Conservation (phyloP, 2,329 filamentous ascomycete genomes). For the Ophiosphaerella narmari region DNA sequence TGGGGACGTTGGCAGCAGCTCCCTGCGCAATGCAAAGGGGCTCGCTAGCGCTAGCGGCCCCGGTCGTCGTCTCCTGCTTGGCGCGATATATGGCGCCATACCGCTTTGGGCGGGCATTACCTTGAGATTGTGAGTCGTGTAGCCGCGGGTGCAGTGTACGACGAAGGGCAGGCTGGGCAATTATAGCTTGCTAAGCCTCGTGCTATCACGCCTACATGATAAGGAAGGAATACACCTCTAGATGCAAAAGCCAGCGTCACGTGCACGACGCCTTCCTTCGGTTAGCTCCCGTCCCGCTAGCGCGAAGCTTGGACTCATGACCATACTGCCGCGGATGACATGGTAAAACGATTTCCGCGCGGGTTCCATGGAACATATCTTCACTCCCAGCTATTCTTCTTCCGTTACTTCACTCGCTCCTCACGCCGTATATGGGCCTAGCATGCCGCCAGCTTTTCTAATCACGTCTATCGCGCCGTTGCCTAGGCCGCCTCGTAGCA, state of each 20-base stretch:
- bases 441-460: conserved; percentile 22
- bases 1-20: conserved; percentile 46
- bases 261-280: conserved; percentile 8
- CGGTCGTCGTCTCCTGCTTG: conserved; percentile 39
- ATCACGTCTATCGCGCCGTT: conserved; percentile 16
- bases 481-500: conserved; percentile 13
- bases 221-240: not conserved
- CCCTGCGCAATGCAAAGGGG: conserved; percentile 48
- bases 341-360: conserved; percentile 1
- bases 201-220: too few species aligned
- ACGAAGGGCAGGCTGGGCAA: too few species aligned
- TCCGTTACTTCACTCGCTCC: conserved; percentile 14
- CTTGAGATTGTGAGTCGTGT: too few species aligned
- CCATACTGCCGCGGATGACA: conserved; percentile 15
- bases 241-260: conserved; percentile 2
- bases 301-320: conserved; percentile 14
- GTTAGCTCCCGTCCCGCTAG: conserved; percentile 24
- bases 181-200: too few species aligned
- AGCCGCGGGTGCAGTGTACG: too few species aligned
- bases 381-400: conserved; percentile 6
- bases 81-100: conserved; percentile 31
- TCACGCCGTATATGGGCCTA: conserved; percentile 21
- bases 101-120: conserved; percentile 13
- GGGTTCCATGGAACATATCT: conserved; percentile 10
- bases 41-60: conserved; percentile 42